These are phyloP conservation scores for Pythium phragmiticola DNA, from an alignment of 352 stramenopile species.

Conservation along the genomic window DNA sequence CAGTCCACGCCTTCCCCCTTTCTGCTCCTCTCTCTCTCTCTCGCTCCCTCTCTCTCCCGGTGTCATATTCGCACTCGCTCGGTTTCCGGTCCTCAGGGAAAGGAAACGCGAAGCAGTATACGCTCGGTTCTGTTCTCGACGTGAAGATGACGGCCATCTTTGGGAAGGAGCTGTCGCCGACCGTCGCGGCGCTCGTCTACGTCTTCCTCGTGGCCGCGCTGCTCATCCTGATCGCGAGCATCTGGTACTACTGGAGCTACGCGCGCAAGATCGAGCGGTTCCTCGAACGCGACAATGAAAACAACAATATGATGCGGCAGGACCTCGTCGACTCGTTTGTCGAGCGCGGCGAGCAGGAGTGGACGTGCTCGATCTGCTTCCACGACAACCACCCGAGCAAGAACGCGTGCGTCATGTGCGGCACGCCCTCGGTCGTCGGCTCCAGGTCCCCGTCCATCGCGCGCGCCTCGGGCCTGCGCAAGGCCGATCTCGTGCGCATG, in stretches of 20 bases:
- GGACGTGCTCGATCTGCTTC: conserved; percentile 87
- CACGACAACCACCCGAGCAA: conserved; percentile 87
- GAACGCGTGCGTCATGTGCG: conserved; percentile 81
- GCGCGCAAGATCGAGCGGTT: conserved; percentile 85
- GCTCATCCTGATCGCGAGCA: conserved; percentile 62
- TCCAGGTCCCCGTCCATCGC: conserved; percentile 60
- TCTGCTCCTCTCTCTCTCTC: not conserved
- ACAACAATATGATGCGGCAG: conserved; percentile 90
- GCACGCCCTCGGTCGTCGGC: conserved; percentile 64
- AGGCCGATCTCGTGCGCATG: conserved; percentile 53
- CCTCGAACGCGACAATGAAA: conserved; percentile 74
- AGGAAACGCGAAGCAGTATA: too few species aligned
- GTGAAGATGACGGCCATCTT: conserved; percentile 78
- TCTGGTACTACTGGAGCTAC: conserved; percentile 90
- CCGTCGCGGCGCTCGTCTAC: conserved; percentile 73
- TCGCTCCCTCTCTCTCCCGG: too few species aligned
- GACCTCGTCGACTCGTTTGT: conserved; percentile 84
- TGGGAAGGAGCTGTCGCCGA: conserved; percentile 66
- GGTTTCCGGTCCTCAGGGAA: not conserved
- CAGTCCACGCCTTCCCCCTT: not conserved
- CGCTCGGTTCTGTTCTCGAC: not conserved
- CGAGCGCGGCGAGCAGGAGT: conserved; percentile 75
- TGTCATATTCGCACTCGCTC: not conserved
- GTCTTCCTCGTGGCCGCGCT: conserved; percentile 72
- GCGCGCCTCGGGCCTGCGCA: conserved; percentile 69